phyloP scores from a whole-genome alignment of 2,329 filamentous ascomycete genomes.

The Diaporthe amygdali region DNA sequence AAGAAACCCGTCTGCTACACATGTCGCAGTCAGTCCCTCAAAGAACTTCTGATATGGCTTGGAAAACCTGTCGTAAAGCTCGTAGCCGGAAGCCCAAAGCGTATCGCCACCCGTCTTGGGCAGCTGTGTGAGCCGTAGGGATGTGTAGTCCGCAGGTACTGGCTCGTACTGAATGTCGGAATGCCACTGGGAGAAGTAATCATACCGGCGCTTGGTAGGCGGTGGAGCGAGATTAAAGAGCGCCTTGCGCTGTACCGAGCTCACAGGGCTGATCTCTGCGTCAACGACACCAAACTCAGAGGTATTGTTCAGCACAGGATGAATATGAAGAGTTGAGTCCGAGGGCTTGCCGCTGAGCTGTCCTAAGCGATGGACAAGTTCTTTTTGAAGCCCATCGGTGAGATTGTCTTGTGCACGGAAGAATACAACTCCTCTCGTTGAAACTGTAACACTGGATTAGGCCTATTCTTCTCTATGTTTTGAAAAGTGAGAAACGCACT shows the following conservation, averaged over 20 bases:
- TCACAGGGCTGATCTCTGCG: conserved; percentile 50
- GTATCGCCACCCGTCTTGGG: conserved; percentile 64
- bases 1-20: conserved; percentile 42
- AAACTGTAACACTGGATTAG: conserved; percentile 39
- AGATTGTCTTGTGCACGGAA: conserved; percentile 52
- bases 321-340: conserved; percentile 51
- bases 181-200: conserved; percentile 50
- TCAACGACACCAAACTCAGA: conserved; percentile 44
- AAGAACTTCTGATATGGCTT: conserved; percentile 55
- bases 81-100: conserved; percentile 67
- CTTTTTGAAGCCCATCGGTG: conserved; percentile 50
- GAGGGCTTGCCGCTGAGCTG: conserved; percentile 53
- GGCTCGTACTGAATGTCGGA: conserved; percentile 67
- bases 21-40: conserved; percentile 55
- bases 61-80: conserved; percentile 62
- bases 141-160: conserved; percentile 64
- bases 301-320: conserved; percentile 48
- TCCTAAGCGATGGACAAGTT: conserved; percentile 51
- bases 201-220: conserved; percentile 34
- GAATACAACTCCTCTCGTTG: conserved; percentile 56
- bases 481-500: conserved; percentile 20
- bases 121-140: conserved; percentile 59
- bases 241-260: conserved; percentile 43
- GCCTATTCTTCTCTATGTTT: neutral
- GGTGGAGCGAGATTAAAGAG: conserved; percentile 27